phyloP scores from a whole-genome alignment of 495 filamentous ascomycete species.

The Podospora anserina region DNA sequence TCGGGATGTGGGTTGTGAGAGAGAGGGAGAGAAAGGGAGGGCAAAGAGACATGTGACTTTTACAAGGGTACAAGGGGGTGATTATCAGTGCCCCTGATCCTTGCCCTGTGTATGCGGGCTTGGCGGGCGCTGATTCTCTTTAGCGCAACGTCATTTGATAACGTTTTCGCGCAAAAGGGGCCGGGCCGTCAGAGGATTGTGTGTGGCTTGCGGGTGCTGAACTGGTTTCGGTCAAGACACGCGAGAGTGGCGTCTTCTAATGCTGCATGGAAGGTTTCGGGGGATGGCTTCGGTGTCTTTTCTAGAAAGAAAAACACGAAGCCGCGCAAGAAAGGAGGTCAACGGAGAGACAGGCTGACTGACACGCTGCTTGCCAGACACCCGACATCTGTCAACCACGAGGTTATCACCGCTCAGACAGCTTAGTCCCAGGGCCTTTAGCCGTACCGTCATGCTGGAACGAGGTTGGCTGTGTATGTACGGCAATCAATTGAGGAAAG shows the following conservation, averaged over 20 bases:
- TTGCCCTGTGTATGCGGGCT: not conserved
- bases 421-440: not conserved
- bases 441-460: not conserved
- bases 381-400: not conserved
- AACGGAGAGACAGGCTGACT: not conserved
- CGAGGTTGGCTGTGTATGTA: not conserved
- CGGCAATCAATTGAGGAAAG: not conserved
- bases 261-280: not conserved
- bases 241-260: not conserved
- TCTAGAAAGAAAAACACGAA: not conserved
- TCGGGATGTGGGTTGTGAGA: not conserved
- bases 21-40: not conserved
- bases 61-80: not conserved
- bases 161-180: not conserved
- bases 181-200: not conserved
- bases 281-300: not conserved
- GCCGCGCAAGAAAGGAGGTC: not conserved
- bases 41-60: not conserved
- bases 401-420: not conserved
- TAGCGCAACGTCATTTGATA: not conserved
- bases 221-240: not conserved
- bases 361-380: not conserved
- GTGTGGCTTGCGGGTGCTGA: not conserved
- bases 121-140: not conserved
- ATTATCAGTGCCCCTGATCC: not conserved